A percentile compares a stretch with the other conserved stretches of the same genome.
Evolutionary conservation across 2,329 filamentous ascomycete species (phyloP).

Genomic region (Talaromyces sp.): DNA sequence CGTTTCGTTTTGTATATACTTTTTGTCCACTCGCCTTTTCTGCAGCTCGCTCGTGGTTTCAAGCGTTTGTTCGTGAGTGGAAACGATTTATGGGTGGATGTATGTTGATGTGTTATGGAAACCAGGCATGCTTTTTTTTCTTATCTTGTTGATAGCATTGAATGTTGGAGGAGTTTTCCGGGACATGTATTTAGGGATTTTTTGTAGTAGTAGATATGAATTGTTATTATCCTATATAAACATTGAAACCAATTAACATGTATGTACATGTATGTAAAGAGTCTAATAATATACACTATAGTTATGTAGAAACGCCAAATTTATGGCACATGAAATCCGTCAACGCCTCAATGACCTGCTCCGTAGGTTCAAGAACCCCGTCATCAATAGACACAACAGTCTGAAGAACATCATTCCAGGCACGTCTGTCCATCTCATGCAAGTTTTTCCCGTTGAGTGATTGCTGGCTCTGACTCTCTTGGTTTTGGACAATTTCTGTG

Average conservation of each 20-base stretch:
- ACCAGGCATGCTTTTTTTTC: background rate
- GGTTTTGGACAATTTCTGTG: slow-evolving; percentile 20
- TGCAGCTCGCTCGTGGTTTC: background rate
- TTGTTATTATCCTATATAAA: background rate
- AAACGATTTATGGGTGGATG: background rate
- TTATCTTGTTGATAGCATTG: background rate
- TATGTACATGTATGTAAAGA: background rate
- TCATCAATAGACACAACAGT: background rate
- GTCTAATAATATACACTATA: background rate
- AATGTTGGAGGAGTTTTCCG: background rate
- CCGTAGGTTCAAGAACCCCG: background rate
- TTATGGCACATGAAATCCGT: slow-evolving; percentile 9
- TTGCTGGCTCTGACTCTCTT: slow-evolving; percentile 28
- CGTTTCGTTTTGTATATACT: background rate
- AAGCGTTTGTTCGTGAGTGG: background rate
- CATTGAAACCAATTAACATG: background rate
- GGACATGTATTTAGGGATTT: background rate
- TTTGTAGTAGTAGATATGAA: background rate
- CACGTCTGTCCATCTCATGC: slow-evolving; percentile 41
- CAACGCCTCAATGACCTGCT: slow-evolving; percentile 6
- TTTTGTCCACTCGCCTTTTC: background rate
- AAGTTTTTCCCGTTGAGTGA: slow-evolving; percentile 38
- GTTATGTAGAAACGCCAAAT: slow-evolving; percentile 5
- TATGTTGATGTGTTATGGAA: background rate
- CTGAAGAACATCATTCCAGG: slow-evolving; percentile 18